Percentiles rank a stretch among this genome's conserved stretches.
These are phyloP conservation scores for Talaromyces sp. DNA, from an alignment of 2,329 filamentous ascomycete genomes.

Conservation along the genomic window DNA sequence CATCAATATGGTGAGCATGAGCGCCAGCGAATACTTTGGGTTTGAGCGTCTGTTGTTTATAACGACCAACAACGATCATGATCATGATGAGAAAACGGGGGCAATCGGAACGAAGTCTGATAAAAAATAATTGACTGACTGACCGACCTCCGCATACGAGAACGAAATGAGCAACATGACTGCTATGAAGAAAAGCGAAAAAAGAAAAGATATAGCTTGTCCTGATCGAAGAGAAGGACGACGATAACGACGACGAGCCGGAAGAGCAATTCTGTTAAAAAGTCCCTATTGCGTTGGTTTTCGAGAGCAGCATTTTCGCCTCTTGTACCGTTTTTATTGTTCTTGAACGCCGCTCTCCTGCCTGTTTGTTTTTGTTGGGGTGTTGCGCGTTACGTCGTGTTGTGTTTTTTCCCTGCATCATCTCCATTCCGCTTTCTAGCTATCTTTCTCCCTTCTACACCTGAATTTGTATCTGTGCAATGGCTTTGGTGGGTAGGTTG, in stretches of 20 bases:
- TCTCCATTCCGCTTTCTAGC: not conserved
- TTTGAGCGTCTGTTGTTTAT: slow-evolving; percentile 2
- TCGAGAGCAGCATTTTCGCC: not conserved
- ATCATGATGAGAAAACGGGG: not conserved
- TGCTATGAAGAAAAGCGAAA: not conserved
- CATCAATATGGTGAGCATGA: not conserved
- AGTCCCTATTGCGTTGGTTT: not conserved
- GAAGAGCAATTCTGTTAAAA: not conserved
- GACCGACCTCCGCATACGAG: not conserved
- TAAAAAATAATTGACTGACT: not conserved
- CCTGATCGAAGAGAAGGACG: not conserved
- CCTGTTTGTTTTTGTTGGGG: not conserved
- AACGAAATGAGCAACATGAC: not conserved
- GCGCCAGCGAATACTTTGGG: not conserved
- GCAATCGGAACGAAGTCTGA: not conserved
- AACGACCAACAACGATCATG: not conserved
- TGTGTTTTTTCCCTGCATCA: not conserved
- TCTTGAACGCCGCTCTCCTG: not conserved
- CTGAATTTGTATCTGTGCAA: not conserved
- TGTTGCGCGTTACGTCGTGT: not conserved
- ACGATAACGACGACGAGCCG: not conserved
- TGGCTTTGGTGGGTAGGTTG: not conserved
- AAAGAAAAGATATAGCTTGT: not conserved
- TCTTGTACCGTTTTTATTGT: not conserved
- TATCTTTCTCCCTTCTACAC: not conserved